Percentiles rank a stretch among this genome's conserved stretches.
These are phyloP conservation scores for Coemansia sp. DNA, from an alignment of 192 early-diverging fungal genomes.

Conservation along the genomic window DNA sequence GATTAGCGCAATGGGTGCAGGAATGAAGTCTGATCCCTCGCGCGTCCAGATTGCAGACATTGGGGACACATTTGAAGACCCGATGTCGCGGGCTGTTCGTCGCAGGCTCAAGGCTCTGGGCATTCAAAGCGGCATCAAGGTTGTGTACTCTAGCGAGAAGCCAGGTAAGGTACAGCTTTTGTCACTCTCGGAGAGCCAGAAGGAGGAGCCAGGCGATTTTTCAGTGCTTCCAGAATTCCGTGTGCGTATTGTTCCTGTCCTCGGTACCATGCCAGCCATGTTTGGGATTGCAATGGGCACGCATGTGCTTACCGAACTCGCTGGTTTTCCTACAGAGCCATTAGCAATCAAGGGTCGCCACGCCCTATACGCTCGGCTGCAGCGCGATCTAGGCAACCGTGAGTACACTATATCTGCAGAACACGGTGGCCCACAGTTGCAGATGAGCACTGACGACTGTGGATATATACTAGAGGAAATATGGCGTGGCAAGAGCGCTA, in stretches of 20 bases:
- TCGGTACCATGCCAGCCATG: conserved; percentile 90
- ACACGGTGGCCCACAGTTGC: conserved; percentile 34
- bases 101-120: conserved; percentile 67
- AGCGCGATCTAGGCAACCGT: conserved; percentile 68
- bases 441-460: conserved; percentile 61
- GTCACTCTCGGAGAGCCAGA: conserved; percentile 83
- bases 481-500: conserved; percentile 74
- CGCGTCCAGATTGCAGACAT: conserved; percentile 96
- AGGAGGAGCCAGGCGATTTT: conserved; percentile 83
- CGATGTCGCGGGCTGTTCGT: conserved; percentile 84
- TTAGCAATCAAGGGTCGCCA: conserved; percentile 74
- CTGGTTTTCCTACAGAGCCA: conserved; percentile 67
- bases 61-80: conserved; percentile 91
- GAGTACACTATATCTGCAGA: conserved; percentile 34
- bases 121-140: conserved; percentile 79
- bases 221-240: conserved; percentile 93
- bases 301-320: conserved; percentile 71
- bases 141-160: conserved; percentile 95
- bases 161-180: conserved; percentile 86
- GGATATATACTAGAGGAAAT: conserved; percentile 90
- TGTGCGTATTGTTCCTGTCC: conserved; percentile 76
- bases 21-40: conserved; percentile 96
- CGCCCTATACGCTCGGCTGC: conserved; percentile 68
- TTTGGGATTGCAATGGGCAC: conserved; percentile 94
- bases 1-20: conserved; percentile 95